Evolutionary conservation across 2,329 filamentous ascomycete species (phyloP), one percentile per base, ranked within the genome.

Genomic region (Didymella exigua): DNA sequence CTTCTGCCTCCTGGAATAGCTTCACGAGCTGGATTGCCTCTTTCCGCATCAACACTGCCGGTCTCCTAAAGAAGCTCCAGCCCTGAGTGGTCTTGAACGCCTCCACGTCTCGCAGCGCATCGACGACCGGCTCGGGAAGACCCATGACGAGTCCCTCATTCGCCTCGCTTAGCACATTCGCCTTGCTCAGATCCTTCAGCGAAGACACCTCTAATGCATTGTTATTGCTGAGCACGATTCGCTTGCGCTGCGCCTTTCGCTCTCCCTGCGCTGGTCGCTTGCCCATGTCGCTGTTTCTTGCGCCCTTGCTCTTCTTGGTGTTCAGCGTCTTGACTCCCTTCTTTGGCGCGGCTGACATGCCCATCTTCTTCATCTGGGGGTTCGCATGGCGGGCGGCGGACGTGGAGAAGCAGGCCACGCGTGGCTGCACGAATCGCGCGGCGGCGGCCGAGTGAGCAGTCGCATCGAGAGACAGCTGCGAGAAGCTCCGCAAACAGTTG

Each of bases 1-100:
- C 80, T 66, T 96, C 82, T 62, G 82, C 79, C 16, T 71, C 59
- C 21, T 67, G 65, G 50, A 76, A 55, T 18, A 74, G 49, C 65
- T 79, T 80, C n/a, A 84, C 83, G 67, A 97, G 68, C 56, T 89
- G 83, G 34, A 90, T 79, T n/a, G 89, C 89, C 79, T 97, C 91
- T 54, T 84, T 81, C 65, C 93, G 84, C 59, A 96, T 79, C 71
- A 99, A 78, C 49, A 89, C 85, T 51, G 90, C 89, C 23, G 95
- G 95, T 62, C 86, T 84, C 65, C 90, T 81, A 77, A 98, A 99
- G 68, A 96, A 79, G 55, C 83, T 84, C 93, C 95, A 99, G 61
- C 85, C 87, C 81, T 98, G 95, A 21, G 86, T 90, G 19, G 86
- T 82, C 83, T 96, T 96, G 82, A 99, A 99, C 3, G 91, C 92